These are phyloP conservation scores for Xerocomellus chrysenteron DNA, from an alignment of 768 basidiomycete genomes.

Conservation along the genomic window DNA sequence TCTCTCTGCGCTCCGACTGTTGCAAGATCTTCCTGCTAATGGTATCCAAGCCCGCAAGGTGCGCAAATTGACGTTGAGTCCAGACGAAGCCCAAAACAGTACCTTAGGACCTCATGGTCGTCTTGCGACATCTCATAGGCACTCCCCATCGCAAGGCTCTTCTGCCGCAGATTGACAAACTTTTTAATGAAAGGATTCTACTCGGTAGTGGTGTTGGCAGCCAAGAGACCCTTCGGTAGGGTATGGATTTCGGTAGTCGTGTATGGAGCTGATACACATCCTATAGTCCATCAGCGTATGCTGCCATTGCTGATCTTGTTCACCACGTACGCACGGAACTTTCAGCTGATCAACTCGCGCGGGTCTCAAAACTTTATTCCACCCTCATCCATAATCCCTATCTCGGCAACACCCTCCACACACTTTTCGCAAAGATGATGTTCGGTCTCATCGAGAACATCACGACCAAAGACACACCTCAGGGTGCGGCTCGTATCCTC, in stretches of 20 bases:
- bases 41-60: slow-evolving; percentile 83
- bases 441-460: slow-evolving; percentile 86
- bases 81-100: neutral
- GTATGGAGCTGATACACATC: slow-evolving; percentile 3
- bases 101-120: slow-evolving; percentile 83
- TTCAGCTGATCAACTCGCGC: slow-evolving; percentile 67
- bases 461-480: slow-evolving; percentile 66
- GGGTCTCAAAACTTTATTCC: slow-evolving; percentile 82
- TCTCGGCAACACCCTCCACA: slow-evolving; percentile 77
- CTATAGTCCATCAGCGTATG: slow-evolving; percentile 73
- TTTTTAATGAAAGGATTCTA: slow-evolving; percentile 87
- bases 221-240: slow-evolving; percentile 80
- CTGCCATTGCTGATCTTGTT: slow-evolving; percentile 87
- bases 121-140: slow-evolving; percentile 84
- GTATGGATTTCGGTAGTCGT: neutral
- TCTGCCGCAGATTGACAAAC: slow-evolving; percentile 79
- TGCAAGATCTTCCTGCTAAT: slow-evolving; percentile 91
- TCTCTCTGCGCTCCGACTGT: slow-evolving; percentile 74
- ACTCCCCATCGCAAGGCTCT: slow-evolving; percentile 77
- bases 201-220: slow-evolving; percentile 82
- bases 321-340: slow-evolving; percentile 89
- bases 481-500: slow-evolving; percentile 69
- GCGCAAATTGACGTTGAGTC: neutral
- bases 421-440: slow-evolving; percentile 89
- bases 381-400: slow-evolving; percentile 87